Percentiles rank a stretch among this genome's conserved stretches.
Evolutionary conservation across 495 filamentous ascomycete genomes (phyloP).

Genomic region (Neurospora tetrasperma): DNA sequence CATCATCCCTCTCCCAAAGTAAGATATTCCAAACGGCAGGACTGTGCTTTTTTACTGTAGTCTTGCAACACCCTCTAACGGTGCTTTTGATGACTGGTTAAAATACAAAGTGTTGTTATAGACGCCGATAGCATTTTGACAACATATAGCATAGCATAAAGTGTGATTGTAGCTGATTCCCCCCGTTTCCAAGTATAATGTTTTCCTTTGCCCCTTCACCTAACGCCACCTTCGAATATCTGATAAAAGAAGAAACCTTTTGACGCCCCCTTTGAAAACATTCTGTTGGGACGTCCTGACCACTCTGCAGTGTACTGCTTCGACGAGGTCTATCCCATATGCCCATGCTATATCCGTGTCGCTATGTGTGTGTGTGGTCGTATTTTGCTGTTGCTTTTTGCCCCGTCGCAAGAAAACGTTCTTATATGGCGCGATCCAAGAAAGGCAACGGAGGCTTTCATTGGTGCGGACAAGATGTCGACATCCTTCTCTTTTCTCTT

Average conservation of each 20-base stretch:
- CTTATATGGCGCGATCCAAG: background rate
- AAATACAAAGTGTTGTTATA: background rate
- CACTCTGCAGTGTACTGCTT: background rate
- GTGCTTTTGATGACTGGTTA: background rate
- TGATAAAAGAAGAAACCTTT: background rate
- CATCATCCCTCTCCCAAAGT: too few relatives aligned
- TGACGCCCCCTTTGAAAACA: background rate
- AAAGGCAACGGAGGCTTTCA: background rate
- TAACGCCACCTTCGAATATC: background rate
- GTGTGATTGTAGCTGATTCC: background rate
- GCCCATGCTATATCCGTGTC: background rate
- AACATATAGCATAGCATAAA: background rate
- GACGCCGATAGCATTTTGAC: background rate
- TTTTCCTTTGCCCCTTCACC: background rate
- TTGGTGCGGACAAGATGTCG: background rate
- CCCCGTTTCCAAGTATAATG: background rate
- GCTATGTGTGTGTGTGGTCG: background rate
- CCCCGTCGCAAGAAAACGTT: background rate
- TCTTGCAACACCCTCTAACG: too few relatives aligned
- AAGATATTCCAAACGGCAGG: too few relatives aligned
- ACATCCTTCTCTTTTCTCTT: background rate
- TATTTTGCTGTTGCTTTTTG: background rate
- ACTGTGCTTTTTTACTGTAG: too few relatives aligned
- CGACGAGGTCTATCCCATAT: background rate
- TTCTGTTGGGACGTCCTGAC: background rate